A percentile compares a stretch with the other conserved stretches of the same genome.
These are phyloP conservation scores for Salix exigua DNA, from an alignment of 345 rosid species.

Conservation along the genomic window DNA sequence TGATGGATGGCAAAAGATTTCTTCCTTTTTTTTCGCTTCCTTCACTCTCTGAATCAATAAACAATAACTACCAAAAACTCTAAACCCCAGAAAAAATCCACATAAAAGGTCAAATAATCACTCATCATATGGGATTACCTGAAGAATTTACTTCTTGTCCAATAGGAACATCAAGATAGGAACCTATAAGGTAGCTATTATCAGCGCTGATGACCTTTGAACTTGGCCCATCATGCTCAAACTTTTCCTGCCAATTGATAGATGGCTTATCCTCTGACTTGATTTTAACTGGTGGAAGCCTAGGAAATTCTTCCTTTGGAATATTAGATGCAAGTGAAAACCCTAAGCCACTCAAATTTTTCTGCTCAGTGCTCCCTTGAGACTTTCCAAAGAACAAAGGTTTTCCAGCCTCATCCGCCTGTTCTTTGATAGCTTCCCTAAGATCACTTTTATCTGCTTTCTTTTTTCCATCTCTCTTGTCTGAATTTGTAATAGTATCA, in stretches of 20 bases:
- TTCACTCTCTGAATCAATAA: background rate
- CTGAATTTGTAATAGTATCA: constrained; percentile 31
- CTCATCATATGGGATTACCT: constrained; percentile 49
- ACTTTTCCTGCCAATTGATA: constrained; percentile 81
- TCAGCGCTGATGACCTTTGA: constrained; percentile 56
- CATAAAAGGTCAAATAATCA: background rate
- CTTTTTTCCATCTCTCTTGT: constrained; percentile 68
- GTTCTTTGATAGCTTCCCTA: constrained; percentile 67
- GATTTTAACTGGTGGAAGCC: constrained; percentile 94
- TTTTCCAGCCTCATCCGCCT: constrained; percentile 89
- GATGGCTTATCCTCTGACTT: constrained; percentile 84
- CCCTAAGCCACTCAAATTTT: constrained; percentile 37
- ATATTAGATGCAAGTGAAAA: constrained; percentile 56
- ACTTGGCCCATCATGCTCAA: constrained; percentile 62
- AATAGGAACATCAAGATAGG: constrained; percentile 84
- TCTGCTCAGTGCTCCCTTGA: constrained; percentile 49
- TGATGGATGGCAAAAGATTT: background rate
- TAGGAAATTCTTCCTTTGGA: constrained; percentile 79
- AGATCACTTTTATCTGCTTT: constrained; percentile 46
- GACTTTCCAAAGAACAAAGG: constrained; percentile 66
- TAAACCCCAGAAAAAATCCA: background rate
- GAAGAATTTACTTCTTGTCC: constrained; percentile 91
- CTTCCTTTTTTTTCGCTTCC: too few species aligned
- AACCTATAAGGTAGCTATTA: constrained; percentile 67
- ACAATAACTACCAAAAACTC: background rate